Base-by-base conservation (phyloP, 2,329 filamentous ascomycete species). In the Alternaria panax region DNA sequence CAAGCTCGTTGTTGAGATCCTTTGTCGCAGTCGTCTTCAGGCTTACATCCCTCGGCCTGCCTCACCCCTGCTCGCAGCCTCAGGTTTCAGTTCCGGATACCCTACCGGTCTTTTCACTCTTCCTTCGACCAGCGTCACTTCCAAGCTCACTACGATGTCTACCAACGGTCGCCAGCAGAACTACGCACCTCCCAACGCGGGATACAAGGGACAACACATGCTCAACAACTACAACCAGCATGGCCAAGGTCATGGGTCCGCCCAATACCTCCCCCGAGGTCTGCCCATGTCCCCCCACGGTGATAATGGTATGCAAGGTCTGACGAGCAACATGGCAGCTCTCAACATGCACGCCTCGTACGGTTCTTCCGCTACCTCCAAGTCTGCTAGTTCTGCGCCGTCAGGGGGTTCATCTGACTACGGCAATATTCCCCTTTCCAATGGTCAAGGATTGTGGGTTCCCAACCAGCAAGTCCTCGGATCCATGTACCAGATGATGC, bases 401-500 rank as follows among this genome's bases (percentile, higher is more conserved):
- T 70, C 76, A 30, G 68, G 62, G 24, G 67, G 62, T 51, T 75
- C 75, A 4, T 74, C 77, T 18, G 76, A 78, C 52, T 78, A 78
- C 57, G 60, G 62, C 60, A 72, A 68, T 40, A 60, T 78, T 8
- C 69, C 67, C 14, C 64, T 78, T n/a, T 56, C 71, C 18, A 75
- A 77, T 43, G 71, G 72, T n/a, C 77, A 79, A 52, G 74, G 75
- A 27, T 64, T 78, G 2, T 78, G 76, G 77, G 73, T 78, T 30
- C 75, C 75, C 8, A 76, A 75, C 51, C 75, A 78, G 59, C 73
- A 74, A 59, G 66, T 74, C 43, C 56, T 77, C n/a, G 65, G 66
- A 38, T 65, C 70, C 20, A 72, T 78, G 68, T 77, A 78, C 52
- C 71, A 70, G 51, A 72, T 78, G 51, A 70, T 79, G 62, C 67